Percentiles rank a stretch among this genome's conserved stretches.
These are phyloP conservation scores for Lagenaria siceraria DNA, from an alignment of 306 rosid species.

Conservation along the genomic window DNA sequence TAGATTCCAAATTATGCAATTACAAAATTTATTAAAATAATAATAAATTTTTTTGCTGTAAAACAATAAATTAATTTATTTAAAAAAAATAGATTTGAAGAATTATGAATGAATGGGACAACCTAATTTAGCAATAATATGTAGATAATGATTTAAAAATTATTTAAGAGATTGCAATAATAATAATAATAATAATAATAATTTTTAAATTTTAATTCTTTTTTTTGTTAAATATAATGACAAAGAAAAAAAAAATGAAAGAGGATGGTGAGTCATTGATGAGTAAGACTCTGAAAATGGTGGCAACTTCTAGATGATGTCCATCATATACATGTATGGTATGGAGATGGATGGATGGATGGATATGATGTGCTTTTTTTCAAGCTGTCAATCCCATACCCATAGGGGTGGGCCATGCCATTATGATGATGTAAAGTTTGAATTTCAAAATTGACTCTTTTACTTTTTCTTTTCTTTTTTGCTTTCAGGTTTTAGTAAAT, in stretches of 20 bases:
- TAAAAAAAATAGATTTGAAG: background rate
- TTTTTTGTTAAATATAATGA: background rate
- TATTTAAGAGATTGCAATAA: background rate
- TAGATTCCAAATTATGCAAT: background rate
- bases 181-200: no score
- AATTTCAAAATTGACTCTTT: background rate
- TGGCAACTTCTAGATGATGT: background rate
- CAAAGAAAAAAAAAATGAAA: background rate
- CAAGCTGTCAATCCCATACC: background rate
- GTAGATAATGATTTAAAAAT: conserved; percentile 4
- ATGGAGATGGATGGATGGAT: conserved; percentile 2
- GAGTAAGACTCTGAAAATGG: conserved; percentile 21
- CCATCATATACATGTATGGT: background rate
- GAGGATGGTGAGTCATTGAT: conserved; percentile 27
- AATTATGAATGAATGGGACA: background rate
- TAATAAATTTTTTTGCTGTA: background rate
- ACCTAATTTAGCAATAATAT: conserved; percentile 6
- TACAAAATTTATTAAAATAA: background rate
- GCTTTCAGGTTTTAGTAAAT: background rate
- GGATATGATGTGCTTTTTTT: background rate
- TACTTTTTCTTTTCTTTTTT: background rate
- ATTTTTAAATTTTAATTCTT: no score
- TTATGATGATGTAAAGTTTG: background rate
- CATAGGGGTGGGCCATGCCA: background rate
- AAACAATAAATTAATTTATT: background rate